Evolutionary conservation across 176 grass and related monocot genomes (phyloP).

Genomic region (Carex parvula): DNA sequence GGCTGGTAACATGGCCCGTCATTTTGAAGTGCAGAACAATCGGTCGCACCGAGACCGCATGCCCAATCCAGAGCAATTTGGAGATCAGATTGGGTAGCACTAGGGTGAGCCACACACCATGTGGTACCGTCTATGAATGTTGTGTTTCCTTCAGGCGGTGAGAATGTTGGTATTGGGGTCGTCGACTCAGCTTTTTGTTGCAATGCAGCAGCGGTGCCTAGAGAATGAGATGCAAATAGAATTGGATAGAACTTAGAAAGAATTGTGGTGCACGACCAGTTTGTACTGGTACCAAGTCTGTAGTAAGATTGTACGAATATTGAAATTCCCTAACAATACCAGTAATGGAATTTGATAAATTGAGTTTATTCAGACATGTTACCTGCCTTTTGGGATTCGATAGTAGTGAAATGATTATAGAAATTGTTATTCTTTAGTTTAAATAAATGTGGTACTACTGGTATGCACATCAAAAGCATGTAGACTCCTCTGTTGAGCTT

Average conservation of each 20-base stretch:
- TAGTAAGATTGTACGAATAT: background rate
- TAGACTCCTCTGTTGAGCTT: background rate
- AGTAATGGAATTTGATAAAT: background rate
- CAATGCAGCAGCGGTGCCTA: background rate
- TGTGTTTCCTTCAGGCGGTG: slow-evolving; percentile 83
- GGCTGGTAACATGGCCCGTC: slow-evolving; percentile 66
- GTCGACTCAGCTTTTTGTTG: slow-evolving; percentile 59
- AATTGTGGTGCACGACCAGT: background rate
- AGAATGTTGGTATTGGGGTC: slow-evolving; percentile 47
- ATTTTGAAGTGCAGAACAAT: slow-evolving; percentile 65
- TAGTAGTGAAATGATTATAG: background rate
- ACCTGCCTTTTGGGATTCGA: background rate
- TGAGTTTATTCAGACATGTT: background rate
- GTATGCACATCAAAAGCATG: background rate
- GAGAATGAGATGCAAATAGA: slow-evolving; percentile 11
- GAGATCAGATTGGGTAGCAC: slow-evolving; percentile 65
- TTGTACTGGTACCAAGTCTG: background rate
- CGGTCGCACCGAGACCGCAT: slow-evolving; percentile 66
- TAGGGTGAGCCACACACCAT: slow-evolving; percentile 81
- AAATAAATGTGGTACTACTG: background rate
- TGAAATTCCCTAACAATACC: background rate
- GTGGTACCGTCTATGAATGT: slow-evolving; percentile 76
- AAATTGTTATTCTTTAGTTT: background rate
- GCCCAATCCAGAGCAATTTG: slow-evolving; percentile 93
- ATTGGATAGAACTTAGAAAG: background rate